Conservation (phyloP, 1,284 basidiomycete genomes). For the Pholiota adiposa region DNA sequence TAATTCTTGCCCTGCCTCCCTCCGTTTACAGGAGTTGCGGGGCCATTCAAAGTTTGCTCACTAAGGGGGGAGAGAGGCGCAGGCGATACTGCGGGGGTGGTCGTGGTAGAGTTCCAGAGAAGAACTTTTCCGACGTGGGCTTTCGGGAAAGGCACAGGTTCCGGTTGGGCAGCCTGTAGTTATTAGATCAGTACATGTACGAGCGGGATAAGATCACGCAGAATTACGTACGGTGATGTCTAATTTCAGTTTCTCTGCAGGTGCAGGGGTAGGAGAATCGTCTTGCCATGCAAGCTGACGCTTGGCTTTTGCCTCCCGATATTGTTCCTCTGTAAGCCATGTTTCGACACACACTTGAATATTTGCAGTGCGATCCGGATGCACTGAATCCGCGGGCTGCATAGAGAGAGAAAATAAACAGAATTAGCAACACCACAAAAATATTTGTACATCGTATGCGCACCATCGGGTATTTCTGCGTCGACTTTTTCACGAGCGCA, state of each 20-base stretch:
- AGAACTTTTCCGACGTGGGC: slow-evolving; percentile 46
- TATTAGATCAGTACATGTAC: not conserved
- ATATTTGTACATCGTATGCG: slow-evolving; percentile 25
- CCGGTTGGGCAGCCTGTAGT: slow-evolving; percentile 8
- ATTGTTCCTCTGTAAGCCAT: slow-evolving; percentile 79
- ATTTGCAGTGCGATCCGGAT: slow-evolving; percentile 69
- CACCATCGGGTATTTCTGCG: slow-evolving; percentile 75
- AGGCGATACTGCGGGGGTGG: slow-evolving; percentile 30
- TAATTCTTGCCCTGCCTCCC: slow-evolving; percentile 19
- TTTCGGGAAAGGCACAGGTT: slow-evolving; percentile 19
- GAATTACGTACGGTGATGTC: slow-evolving; percentile 37
- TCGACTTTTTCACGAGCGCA: slow-evolving; percentile 68
- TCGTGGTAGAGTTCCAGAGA: slow-evolving; percentile 45
- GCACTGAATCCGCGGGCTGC: slow-evolving; percentile 76
- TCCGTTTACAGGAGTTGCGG: slow-evolving; percentile 22
- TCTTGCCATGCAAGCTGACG: slow-evolving; percentile 74
- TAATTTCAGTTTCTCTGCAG: slow-evolving; percentile 40
- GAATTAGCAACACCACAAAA: not conserved
- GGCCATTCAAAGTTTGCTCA: no score
- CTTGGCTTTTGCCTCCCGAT: slow-evolving; percentile 61
- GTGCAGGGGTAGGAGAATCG: slow-evolving; percentile 43
- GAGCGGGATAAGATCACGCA: no score
- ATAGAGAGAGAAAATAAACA: slow-evolving; percentile 12
- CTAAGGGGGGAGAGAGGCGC: slow-evolving; percentile 31
- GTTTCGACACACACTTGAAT: slow-evolving; percentile 73